Evolutionary conservation across 306 rosid genomes (phyloP).

Genomic region (Vigna trinervia): DNA sequence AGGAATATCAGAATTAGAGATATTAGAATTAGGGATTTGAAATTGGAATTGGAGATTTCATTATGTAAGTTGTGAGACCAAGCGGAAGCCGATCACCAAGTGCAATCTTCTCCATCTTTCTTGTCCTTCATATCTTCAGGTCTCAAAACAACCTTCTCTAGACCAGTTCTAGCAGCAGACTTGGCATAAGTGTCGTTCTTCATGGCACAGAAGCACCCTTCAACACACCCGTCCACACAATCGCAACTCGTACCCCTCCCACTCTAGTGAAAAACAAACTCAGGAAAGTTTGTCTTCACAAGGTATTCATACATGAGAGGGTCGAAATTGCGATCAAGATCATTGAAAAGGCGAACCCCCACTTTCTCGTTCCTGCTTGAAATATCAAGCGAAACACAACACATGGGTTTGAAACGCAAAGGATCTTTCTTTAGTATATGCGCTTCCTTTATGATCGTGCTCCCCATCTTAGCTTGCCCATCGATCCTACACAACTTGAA

Average conservation of each 20-base stretch:
- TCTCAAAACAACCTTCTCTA: too few relatives aligned
- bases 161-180: too few relatives aligned
- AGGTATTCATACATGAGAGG: slow-evolving; percentile 81
- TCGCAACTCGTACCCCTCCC: slow-evolving; percentile 71
- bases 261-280: slow-evolving; percentile 65
- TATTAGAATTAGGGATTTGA: too few relatives aligned
- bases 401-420: slow-evolving; percentile 58
- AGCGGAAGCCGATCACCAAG: too few relatives aligned
- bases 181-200: slow-evolving; percentile 55
- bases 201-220: slow-evolving; percentile 76
- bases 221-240: slow-evolving; percentile 63
- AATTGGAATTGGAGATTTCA: too few relatives aligned
- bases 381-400: slow-evolving; percentile 70
- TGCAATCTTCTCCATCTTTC: too few relatives aligned
- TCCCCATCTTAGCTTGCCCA: slow-evolving; percentile 94
- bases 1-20: too few relatives aligned
- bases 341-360: slow-evolving; percentile 71
- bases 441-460: slow-evolving; percentile 65
- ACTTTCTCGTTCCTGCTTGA: slow-evolving; percentile 64
- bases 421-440: slow-evolving; percentile 61
- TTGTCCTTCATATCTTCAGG: too few relatives aligned
- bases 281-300: slow-evolving; percentile 63
- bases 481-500: slow-evolving; percentile 77
- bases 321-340: slow-evolving; percentile 69
- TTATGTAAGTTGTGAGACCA: too few relatives aligned